phyloP scores from a whole-genome alignment of 164 flowering plant genomes.

The Buxus sempervirens region DNA sequence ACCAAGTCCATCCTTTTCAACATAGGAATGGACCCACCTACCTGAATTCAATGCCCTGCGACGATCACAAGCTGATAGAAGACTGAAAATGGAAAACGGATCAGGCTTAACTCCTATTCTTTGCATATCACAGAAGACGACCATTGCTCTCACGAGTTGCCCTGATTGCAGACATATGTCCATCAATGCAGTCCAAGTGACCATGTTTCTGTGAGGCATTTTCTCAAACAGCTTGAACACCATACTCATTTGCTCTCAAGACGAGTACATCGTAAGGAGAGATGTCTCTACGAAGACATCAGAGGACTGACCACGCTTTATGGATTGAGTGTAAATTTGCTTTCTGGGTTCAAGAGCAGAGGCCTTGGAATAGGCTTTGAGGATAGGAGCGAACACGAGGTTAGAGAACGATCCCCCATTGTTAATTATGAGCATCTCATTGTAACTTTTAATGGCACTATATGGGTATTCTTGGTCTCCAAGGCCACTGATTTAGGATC shows the following conservation, averaged over 20 bases:
- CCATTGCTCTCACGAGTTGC: not conserved
- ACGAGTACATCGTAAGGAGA: conserved; percentile 11
- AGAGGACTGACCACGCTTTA: conserved; percentile 7
- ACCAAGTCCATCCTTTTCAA: conserved; percentile 2
- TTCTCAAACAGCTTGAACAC: conserved; percentile 9
- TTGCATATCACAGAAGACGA: conserved; percentile 9
- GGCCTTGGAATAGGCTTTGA: conserved; percentile 22
- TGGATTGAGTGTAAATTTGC: conserved; percentile 17
- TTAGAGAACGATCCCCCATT: not conserved
- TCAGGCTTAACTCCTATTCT: conserved; percentile 8
- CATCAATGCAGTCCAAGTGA: conserved; percentile 16
- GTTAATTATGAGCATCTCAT: conserved; percentile 4
- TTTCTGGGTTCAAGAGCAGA: conserved; percentile 12
- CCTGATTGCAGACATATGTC: conserved; percentile 11
- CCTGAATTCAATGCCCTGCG: conserved; percentile 16
- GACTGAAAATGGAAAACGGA: conserved; percentile 10
- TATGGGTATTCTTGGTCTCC: conserved; percentile 1
- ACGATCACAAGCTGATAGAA: conserved; percentile 16
- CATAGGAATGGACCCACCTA: conserved; percentile 11
- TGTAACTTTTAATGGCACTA: conserved; percentile 12
- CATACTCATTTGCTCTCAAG: conserved; percentile 9
- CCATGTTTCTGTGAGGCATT: conserved; percentile 17
- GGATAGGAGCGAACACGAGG: conserved; percentile 19
- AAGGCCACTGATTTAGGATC: not conserved
- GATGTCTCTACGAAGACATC: conserved; percentile 15